Evolutionary conservation across 805 yeast species (phyloP).

Genomic region (Maudiozyma bulderi): DNA sequence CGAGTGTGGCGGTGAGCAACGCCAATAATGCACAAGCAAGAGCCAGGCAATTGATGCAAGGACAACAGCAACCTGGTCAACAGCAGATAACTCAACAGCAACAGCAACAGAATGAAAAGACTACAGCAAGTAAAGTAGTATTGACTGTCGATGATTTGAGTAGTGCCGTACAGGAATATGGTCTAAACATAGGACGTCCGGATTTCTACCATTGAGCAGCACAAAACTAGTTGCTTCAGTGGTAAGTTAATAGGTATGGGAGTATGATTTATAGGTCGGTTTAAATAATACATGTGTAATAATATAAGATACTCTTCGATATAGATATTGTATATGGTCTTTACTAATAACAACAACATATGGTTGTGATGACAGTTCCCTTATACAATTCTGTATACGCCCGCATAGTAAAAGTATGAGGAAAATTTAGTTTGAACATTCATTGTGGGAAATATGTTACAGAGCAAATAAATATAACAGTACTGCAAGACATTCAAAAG

Average conservation of each 20-base stretch:
- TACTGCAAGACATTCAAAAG: too few species aligned
- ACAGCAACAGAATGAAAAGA: constrained; percentile 35
- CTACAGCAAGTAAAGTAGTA: constrained; percentile 59
- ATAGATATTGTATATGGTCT: too few species aligned
- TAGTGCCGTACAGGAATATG: constrained; percentile 87
- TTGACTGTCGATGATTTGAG: constrained; percentile 89
- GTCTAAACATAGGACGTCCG: constrained; percentile 81
- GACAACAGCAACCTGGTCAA: constrained; percentile 42
- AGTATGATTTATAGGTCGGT: not conserved
- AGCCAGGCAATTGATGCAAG: constrained; percentile 67
- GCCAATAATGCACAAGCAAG: constrained; percentile 79
- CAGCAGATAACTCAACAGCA: constrained; percentile 31
- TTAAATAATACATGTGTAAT: too few species aligned
- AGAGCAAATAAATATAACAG: too few species aligned
- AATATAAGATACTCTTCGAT: too few species aligned
- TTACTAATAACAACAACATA: too few species aligned
- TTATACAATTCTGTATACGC: too few species aligned
- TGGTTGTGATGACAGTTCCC: too few species aligned
- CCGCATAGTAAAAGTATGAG: too few species aligned
- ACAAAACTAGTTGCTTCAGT: constrained; percentile 21
- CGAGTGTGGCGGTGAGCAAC: constrained; percentile 77
- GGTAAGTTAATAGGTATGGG: too few species aligned
- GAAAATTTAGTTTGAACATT: too few species aligned
- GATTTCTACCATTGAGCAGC: constrained; percentile 63
- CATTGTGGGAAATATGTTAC: too few species aligned